Conservation (phyloP, 495 filamentous ascomycete genomes). For the Hypoxylon fragiforme region DNA sequence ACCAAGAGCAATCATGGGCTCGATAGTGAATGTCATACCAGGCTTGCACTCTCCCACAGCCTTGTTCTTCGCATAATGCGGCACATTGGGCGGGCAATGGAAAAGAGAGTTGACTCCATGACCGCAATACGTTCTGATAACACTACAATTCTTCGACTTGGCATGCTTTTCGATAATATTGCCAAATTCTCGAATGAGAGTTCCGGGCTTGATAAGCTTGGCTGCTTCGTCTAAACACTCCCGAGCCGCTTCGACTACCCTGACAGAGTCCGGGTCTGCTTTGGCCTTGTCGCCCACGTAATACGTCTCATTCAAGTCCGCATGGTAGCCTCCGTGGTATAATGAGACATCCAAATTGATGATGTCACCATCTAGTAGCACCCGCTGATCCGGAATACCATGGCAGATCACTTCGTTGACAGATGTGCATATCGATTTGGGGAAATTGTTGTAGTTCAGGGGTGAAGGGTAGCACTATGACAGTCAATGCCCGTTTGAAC, state of each 20-base stretch:
- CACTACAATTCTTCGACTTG: constrained; percentile 74
- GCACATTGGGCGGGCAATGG: constrained; percentile 82
- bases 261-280: constrained; percentile 74
- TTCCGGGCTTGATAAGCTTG: constrained; percentile 82
- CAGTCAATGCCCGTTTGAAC: constrained; percentile 11
- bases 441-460: constrained; percentile 94
- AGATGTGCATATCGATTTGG: constrained; percentile 96
- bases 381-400: constrained; percentile 82
- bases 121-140: constrained; percentile 87
- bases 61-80: constrained; percentile 91
- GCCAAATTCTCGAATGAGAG: constrained; percentile 81
- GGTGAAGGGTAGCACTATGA: constrained; percentile 92
- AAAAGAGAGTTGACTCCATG: constrained; percentile 87
- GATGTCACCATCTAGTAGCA: constrained; percentile 82
- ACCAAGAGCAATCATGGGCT: constrained; percentile 87
- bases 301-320: constrained; percentile 91
- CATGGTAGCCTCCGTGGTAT: constrained; percentile 86
- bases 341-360: constrained; percentile 87
- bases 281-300: constrained; percentile 79
- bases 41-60: constrained; percentile 82
- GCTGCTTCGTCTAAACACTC: constrained; percentile 85
- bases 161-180: constrained; percentile 85
- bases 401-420: constrained; percentile 96
- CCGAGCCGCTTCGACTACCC: constrained; percentile 81
- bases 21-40: constrained; percentile 92